A percentile compares a stretch with the other conserved stretches of the same genome.
Conservation (phyloP, 2,329 filamentous ascomycete genomes). For the Mycosphaerella sp. region DNA sequence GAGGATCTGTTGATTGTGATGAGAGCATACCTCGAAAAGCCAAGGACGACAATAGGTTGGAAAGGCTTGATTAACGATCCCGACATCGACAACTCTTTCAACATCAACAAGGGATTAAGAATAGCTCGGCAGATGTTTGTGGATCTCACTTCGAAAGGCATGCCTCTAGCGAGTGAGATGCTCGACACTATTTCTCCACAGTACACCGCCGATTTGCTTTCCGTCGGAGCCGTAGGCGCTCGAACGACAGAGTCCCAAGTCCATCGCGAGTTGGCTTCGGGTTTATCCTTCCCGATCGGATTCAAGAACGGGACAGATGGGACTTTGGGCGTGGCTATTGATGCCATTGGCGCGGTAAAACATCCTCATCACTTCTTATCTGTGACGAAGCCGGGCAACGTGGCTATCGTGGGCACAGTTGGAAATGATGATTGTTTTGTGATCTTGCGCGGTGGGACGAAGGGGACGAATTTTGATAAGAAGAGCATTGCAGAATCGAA, state of each 20-base stretch:
- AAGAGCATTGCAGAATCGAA: conserved; percentile 80
- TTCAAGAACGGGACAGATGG: conserved; percentile 99
- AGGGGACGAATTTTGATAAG: conserved; percentile 89
- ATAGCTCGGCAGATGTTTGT: conserved; percentile 85
- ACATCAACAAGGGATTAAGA: conserved; percentile 95
- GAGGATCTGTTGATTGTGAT: conserved; percentile 91
- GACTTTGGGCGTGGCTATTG: conserved; percentile 79
- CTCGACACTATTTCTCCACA: conserved; percentile 96
- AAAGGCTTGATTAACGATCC: conserved; percentile 99
- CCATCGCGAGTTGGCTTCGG: conserved; percentile 88
- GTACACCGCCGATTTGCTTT: conserved; percentile 88
- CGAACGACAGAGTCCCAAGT: conserved; percentile 94
- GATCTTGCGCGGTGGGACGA: conserved; percentile 85
- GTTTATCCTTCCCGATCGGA: conserved; percentile 91
- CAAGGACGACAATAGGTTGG: conserved; percentile 95
- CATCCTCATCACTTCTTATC: conserved; percentile 96
- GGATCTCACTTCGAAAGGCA: conserved; percentile 82
- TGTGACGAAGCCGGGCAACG: conserved; percentile 92
- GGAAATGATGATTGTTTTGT: conserved; percentile 98
- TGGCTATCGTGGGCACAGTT: conserved; percentile 86
- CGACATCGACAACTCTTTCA: conserved; percentile 95
- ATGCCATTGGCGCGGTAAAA: conserved; percentile 87
- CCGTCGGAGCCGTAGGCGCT: conserved; percentile 89
- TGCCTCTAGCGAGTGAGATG: conserved; percentile 97
- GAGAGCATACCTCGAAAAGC: conserved; percentile 98